Base-by-base conservation (phyloP, 345 rosid genomes). In the Euphorbia tirucalli region DNA sequence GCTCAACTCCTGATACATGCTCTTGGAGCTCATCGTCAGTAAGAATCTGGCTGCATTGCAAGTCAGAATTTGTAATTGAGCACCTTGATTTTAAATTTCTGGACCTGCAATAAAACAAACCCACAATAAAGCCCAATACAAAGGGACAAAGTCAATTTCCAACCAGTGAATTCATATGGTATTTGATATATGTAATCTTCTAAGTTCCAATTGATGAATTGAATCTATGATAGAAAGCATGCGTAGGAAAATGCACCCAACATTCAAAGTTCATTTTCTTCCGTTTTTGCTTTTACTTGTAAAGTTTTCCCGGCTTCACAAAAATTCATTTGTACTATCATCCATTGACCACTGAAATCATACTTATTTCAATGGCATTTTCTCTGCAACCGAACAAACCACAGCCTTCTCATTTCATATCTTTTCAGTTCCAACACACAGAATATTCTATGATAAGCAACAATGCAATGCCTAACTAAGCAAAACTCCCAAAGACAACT, bases 41-140 rank as follows among this genome's bases (percentile, higher is more conserved):
- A 56, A 83, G 80, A 54, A 90, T 79, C 62, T 77, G 80, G 61
- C 82, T 79, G 56, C 79, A 81, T 19, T 79, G 80, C 64, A 86
- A 75, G 56, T 90, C 92, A 0, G 92, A 77, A 73, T 92, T 87
- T 55, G 83, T 75, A 56, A 87, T 83, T 32, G 87, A 86, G 77
- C 95, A 84, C 80, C 92, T 85, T 37, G 86, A 79, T 60, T 70
- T 75, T 69, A 89, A 82, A 27, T 79, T 85, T 77, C 81, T 75
- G 75, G 85, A 80, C 77, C 93, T 85, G 75, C 37, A 76, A 1
- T 13, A 71, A 58, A 43, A 46, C 16, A 11, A 7, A 43, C 18
- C 22, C 32, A 3, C 24, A 46, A 44, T 3, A 44, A 27, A 46
- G 5, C 30, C 35, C 6, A 62, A 1, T 19, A 3, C 22, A 32